phyloP scores from a whole-genome alignment of 345 rosid genomes.

The Chamaenerion angustifolium region DNA sequence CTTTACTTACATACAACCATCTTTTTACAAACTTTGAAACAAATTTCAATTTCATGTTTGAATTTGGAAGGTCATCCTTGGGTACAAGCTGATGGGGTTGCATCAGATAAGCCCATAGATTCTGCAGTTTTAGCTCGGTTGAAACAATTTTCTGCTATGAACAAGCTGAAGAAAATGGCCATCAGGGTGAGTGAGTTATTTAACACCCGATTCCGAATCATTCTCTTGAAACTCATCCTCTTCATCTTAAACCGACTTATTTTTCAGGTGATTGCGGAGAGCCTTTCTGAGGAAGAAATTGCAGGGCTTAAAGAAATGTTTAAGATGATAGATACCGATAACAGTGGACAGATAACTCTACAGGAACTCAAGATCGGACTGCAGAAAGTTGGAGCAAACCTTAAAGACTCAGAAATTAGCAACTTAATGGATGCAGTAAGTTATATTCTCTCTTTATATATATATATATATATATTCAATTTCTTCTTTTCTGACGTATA shows the following conservation, averaged over 20 bases:
- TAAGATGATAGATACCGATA: slow-evolving; percentile 80
- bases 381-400: slow-evolving; percentile 62
- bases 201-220: no score
- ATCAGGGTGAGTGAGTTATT: slow-evolving; percentile 53
- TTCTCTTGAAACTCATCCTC: no score
- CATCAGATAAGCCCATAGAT: slow-evolving; percentile 82
- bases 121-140: slow-evolving; percentile 66
- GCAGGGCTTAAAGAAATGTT: slow-evolving; percentile 84
- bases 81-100: slow-evolving; percentile 69
- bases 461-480: neutral
- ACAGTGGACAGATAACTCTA: slow-evolving; percentile 70
- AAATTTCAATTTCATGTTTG: no score
- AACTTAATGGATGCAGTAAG: slow-evolving; percentile 74
- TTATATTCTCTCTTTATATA: no score
- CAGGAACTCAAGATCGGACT: slow-evolving; percentile 73
- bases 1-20: no score
- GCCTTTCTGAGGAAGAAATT: slow-evolving; percentile 71
- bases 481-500: no score
- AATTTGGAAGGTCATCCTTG: slow-evolving; percentile 68
- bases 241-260: no score
- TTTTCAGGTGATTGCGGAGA: slow-evolving; percentile 68
- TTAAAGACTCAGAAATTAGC: slow-evolving; percentile 54
- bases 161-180: slow-evolving; percentile 86
- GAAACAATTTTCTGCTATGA: slow-evolving; percentile 87
- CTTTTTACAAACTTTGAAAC: no score